A percentile compares a stretch with the other conserved stretches of the same genome.
These are phyloP conservation scores for Lobosporangium transversale DNA, from an alignment of 192 early-diverging fungal species.

Conservation along the genomic window DNA sequence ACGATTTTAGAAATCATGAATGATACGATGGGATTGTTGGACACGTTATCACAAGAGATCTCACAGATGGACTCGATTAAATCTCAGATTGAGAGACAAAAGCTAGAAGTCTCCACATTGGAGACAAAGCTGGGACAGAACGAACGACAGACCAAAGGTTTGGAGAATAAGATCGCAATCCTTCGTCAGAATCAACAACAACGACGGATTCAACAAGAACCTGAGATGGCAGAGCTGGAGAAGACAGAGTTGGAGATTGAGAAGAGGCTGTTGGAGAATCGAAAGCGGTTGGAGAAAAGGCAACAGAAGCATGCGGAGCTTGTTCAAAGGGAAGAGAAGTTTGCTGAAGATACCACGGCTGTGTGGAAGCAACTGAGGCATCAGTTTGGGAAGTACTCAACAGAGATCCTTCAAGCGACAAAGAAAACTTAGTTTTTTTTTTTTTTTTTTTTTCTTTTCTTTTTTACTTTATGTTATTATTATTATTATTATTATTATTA, in stretches of 20 bases:
- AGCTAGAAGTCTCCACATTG: conserved; percentile 6
- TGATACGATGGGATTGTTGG: conserved; percentile 13
- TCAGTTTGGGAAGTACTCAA: conserved; percentile 21
- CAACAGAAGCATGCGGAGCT: conserved; percentile 12
- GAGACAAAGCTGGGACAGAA: conserved; percentile 15
- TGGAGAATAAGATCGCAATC: conserved; percentile 19
- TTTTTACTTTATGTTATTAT: background rate
- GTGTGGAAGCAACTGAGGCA: conserved; percentile 37
- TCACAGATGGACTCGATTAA: conserved; percentile 4
- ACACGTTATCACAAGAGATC: conserved; percentile 2
- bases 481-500: background rate
- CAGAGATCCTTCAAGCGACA: conserved; percentile 21
- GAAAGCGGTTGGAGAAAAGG: conserved; percentile 9
- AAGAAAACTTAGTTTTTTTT: background rate
- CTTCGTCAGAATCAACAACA: conserved; percentile 8
- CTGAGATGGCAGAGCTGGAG: conserved; percentile 5
- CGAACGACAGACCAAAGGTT: conserved; percentile 1
- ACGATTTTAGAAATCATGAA: conserved; percentile 26
- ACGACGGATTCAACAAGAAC: conserved; percentile 16
- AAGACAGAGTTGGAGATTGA: background rate
- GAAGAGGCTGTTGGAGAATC: conserved; percentile 10
- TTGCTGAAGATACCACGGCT: conserved; percentile 14
- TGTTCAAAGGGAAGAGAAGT: conserved; percentile 20
- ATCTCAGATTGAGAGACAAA: conserved; percentile 32
- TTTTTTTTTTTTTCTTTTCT: conserved; percentile 1